Evolutionary conservation across 306 rosid species (phyloP).

Genomic region (Adenanthera pavonina): DNA sequence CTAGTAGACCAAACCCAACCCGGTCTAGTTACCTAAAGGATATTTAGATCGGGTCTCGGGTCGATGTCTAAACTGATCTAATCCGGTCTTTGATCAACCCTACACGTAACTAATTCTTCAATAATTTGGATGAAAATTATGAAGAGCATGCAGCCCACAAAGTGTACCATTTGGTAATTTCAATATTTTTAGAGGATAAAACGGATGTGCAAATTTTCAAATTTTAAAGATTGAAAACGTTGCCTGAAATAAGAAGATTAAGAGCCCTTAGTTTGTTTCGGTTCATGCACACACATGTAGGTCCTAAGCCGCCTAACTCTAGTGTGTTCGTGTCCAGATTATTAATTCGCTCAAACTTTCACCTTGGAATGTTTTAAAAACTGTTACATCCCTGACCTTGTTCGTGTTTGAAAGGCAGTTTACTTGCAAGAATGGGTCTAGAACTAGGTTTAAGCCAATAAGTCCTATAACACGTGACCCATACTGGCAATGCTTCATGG

Average conservation of each 20-base stretch:
- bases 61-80: too few species aligned
- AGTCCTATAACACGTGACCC: too few species aligned
- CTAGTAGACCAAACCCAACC: too few species aligned
- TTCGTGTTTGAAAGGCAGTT: too few species aligned
- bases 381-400: too few species aligned
- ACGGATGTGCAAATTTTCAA: neutral
- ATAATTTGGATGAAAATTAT: neutral
- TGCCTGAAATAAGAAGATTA: neutral
- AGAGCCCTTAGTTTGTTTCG: neutral
- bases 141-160: neutral
- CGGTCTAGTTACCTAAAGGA: too few species aligned
- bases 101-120: too few species aligned
- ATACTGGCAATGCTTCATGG: neutral
- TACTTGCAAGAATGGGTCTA: too few species aligned
- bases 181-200: neutral
- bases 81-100: too few species aligned
- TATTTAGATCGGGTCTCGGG: too few species aligned
- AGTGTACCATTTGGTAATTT: neutral
- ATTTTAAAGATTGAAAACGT: neutral
- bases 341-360: neutral
- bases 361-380: too few species aligned
- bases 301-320: neutral
- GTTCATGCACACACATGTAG: neutral
- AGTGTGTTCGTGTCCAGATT: neutral
- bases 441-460: too few species aligned